Conservation (phyloP, 495 filamentous ascomycete genomes). For the Hypoxylon fuscum region DNA sequence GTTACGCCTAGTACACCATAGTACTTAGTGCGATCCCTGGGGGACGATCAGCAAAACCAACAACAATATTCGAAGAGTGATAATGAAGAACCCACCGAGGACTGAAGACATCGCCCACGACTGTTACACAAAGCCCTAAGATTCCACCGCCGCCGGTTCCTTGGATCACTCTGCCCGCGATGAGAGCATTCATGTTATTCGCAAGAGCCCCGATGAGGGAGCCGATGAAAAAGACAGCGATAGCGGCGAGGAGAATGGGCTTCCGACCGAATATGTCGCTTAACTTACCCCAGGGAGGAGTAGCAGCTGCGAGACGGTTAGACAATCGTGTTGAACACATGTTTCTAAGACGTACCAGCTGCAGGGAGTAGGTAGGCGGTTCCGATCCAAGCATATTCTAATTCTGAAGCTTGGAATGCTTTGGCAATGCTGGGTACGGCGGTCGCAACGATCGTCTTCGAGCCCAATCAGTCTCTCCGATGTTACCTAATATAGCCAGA, state of each 20-base stretch:
- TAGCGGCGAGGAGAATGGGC: slow-evolving; percentile 76
- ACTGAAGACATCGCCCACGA: slow-evolving; percentile 82
- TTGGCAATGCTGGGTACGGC: slow-evolving; percentile 67
- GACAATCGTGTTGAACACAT: too few relatives aligned
- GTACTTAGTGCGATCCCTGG: slow-evolving; percentile 62
- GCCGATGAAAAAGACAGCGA: slow-evolving; percentile 70
- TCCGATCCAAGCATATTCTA: slow-evolving; percentile 82
- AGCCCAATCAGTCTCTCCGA: too few relatives aligned
- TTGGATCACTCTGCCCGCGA: slow-evolving; percentile 80
- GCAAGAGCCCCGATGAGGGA: slow-evolving; percentile 75
- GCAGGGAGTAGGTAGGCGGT: slow-evolving; percentile 68
- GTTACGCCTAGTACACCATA: slow-evolving; percentile 59
- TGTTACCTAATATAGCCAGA: too few relatives aligned
- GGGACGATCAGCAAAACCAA: slow-evolving; percentile 58
- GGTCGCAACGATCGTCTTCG: slow-evolving; percentile 50
- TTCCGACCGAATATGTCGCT: slow-evolving; percentile 90
- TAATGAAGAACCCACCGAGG: slow-evolving; percentile 53
- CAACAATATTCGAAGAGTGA: too few relatives aligned
- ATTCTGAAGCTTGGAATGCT: slow-evolving; percentile 64
- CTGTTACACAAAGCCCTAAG: slow-evolving; percentile 81
- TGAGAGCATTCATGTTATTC: slow-evolving; percentile 74
- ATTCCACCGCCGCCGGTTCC: slow-evolving; percentile 86
- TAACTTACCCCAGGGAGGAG: slow-evolving; percentile 83
- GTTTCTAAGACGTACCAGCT: slow-evolving; percentile 71
- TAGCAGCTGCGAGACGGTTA: slow-evolving; percentile 41